Percentiles rank a stretch among this genome's conserved stretches.
Conservation (phyloP, 768 basidiomycete species). For the Zangia roseola region DNA sequence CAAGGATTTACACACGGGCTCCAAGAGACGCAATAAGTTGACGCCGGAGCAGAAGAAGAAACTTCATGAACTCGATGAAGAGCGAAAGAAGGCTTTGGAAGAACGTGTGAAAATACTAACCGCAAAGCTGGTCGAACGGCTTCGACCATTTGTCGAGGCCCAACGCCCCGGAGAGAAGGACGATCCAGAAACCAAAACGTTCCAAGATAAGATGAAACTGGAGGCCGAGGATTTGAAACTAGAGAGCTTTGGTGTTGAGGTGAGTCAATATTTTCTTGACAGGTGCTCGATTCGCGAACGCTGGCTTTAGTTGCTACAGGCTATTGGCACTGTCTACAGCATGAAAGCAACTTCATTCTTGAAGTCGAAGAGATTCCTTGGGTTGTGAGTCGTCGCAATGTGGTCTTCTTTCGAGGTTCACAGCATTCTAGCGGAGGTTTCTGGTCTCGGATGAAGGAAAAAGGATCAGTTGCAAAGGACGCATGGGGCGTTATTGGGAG, state of each 20-base stretch:
- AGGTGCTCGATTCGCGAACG: neutral
- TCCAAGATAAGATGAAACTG: constrained; percentile 69
- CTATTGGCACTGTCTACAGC: constrained; percentile 89
- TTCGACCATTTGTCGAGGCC: constrained; percentile 91
- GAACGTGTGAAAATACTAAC: constrained; percentile 73
- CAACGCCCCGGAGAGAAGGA: constrained; percentile 75
- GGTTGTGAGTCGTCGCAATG: constrained; percentile 59
- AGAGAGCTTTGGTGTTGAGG: constrained; percentile 97
- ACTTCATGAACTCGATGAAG: constrained; percentile 76
- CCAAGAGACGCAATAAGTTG: constrained; percentile 47
- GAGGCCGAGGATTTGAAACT: constrained; percentile 96
- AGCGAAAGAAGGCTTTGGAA: constrained; percentile 76
- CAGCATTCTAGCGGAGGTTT: constrained; percentile 66
- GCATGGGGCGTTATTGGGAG: constrained; percentile 96
- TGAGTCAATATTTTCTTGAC: constrained; percentile 33
- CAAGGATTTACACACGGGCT: constrained; percentile 32
- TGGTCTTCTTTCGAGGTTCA: constrained; percentile 9
- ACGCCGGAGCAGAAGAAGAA: constrained; percentile 85
- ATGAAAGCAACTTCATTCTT: constrained; percentile 90
- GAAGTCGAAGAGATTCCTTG: constrained; percentile 89
- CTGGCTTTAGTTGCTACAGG: constrained; percentile 67
- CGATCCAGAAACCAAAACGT: constrained; percentile 80
- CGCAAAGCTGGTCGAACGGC: constrained; percentile 76
- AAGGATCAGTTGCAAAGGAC: constrained; percentile 89
- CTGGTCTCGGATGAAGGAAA: constrained; percentile 92